Evolutionary conservation across 257 asterid genomes (phyloP).

Genomic region (Knoxia roxburghii): DNA sequence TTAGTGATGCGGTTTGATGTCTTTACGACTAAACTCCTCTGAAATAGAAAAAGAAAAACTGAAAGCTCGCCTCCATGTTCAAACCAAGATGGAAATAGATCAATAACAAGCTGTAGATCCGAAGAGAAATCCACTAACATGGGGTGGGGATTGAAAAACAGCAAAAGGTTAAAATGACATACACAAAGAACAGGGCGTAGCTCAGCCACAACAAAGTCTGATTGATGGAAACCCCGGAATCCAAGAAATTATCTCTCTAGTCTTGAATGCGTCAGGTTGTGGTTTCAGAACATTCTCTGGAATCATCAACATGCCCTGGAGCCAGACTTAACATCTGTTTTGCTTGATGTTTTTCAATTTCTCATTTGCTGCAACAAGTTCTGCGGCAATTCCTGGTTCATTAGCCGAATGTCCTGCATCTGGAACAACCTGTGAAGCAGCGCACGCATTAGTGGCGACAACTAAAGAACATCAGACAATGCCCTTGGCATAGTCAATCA

Average conservation of each 20-base stretch:
- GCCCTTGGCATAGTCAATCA: not conserved
- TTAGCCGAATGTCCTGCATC: conserved; percentile 97
- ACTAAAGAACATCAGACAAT: not conserved
- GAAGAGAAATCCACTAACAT: not conserved
- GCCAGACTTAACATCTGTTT: not conserved
- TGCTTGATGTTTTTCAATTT: conserved; percentile 47
- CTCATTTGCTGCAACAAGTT: conserved; percentile 88
- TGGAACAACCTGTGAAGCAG: conserved; percentile 49
- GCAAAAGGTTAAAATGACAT: not conserved
- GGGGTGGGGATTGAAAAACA: not conserved
- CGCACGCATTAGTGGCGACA: not conserved
- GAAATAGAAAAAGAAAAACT: no score
- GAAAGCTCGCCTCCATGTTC: no score
- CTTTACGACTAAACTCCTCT: no score
- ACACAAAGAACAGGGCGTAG: conserved; percentile 1
- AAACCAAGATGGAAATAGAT: not conserved
- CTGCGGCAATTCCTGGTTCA: conserved; percentile 69
- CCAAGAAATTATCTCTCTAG: not conserved
- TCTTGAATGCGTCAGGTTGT: not conserved
- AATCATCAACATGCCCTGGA: not conserved
- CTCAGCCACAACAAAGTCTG: not conserved
- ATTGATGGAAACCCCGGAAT: not conserved
- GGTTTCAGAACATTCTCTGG: not conserved
- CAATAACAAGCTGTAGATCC: not conserved
- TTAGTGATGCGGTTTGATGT: no score